Evolutionary conservation across 352 stramenopile species (phyloP), one percentile per base, ranked within the genome.

Genomic region (Blastocystis sp.): DNA sequence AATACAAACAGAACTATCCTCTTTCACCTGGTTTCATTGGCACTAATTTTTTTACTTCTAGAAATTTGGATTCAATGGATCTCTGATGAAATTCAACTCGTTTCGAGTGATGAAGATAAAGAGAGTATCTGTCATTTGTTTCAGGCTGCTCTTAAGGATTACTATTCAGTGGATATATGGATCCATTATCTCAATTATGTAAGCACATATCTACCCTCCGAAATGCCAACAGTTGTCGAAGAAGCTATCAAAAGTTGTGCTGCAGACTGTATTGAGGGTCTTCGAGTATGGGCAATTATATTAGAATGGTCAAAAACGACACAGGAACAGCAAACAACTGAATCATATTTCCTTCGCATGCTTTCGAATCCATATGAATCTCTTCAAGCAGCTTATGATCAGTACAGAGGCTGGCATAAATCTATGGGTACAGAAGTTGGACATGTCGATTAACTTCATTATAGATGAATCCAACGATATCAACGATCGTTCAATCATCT

Each of bases 41-140:
- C 11, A 19, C 27, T 44, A n/a, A 5, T 48, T 30, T n/a, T 30
- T 68, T 66, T 40, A 66, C 33, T 11, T 44, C 44, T 68, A 84
- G 73, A 62, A 17, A 66, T 64, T 17, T 84, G 73, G 73, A 64
- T 68, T 22, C 48, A 84, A 37, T 84, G 73, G 73, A 84, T 84
- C 3, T 37, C 64, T 4, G 73, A 84, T 44, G 73, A 84, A 68
- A 66, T 66, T 22, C 48, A 51, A 60, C 30, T 84, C 22, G 73
- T 64, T 19, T 68, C 48, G 5, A n/a, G 24, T 24, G 51, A 53
- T 27, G 73, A 84, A 0, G 51, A 84, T 17, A 84, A 84, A 57
- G 73, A 84, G n/a, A 68, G 73, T n/a, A 84, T 84, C 37, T 84
- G 73, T 27, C 44, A 84, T 27, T 57, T 84, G 27, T 84, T 66